phyloP scores from a whole-genome alignment of 345 rosid species.

The Raphanus raphanistrum region DNA sequence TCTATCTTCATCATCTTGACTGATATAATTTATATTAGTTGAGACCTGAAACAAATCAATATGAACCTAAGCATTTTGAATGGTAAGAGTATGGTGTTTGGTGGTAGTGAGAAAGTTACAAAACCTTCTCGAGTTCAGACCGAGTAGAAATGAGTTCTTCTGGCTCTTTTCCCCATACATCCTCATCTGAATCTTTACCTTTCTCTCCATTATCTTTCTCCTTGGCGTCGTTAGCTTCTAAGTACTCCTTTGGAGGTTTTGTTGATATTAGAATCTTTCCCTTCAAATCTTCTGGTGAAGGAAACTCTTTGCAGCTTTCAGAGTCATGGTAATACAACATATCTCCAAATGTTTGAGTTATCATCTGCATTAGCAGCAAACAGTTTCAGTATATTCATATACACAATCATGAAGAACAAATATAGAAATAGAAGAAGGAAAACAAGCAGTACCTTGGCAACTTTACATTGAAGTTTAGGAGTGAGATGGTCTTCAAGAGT shows the following conservation, averaged over 20 bases:
- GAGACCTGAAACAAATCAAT: slow-evolving; percentile 19
- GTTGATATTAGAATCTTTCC: slow-evolving; percentile 62
- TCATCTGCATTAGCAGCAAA: slow-evolving; percentile 45
- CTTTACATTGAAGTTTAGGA: slow-evolving; percentile 72
- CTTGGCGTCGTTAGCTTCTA: slow-evolving; percentile 41
- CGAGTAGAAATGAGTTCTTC: slow-evolving; percentile 36
- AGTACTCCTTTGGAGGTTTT: slow-evolving; percentile 62
- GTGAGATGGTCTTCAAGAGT: slow-evolving; percentile 83
- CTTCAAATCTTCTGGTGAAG: slow-evolving; percentile 62
- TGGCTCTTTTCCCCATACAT: slow-evolving; percentile 54
- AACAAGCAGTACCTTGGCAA: slow-evolving; percentile 40
- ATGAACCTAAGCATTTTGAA: neutral
- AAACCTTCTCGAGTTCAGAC: slow-evolving; percentile 48
- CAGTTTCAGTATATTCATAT: neutral
- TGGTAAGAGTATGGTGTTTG: neutral
- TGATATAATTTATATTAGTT: slow-evolving; percentile 3
- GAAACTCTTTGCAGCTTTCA: slow-evolving; percentile 48
- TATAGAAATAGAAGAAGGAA: neutral
- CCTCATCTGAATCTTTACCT: slow-evolving; percentile 50
- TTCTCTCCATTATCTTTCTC: slow-evolving; percentile 40
- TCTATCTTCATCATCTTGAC: slow-evolving; percentile 33
- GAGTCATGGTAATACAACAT: slow-evolving; percentile 50
- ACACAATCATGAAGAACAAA: too few relatives aligned
- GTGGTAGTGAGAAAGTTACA: neutral
- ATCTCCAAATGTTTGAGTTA: slow-evolving; percentile 55